Evolutionary conservation across 106 monocot genomes (phyloP).

Genomic region (Acanthochlamys bracteata): DNA sequence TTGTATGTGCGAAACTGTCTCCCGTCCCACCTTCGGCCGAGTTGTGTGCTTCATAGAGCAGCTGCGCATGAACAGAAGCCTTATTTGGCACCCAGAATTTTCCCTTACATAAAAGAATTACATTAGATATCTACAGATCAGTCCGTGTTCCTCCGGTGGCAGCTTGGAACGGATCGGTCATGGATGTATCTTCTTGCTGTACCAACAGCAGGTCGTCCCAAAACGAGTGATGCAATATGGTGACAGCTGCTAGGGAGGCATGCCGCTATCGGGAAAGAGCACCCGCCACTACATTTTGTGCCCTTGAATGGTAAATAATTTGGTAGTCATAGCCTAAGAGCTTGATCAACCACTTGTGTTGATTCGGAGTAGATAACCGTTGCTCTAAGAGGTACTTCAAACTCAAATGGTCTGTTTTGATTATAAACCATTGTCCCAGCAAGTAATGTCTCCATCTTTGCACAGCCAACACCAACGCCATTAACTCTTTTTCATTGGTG

Average conservation of each 20-base stretch:
- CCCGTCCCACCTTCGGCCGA: neutral
- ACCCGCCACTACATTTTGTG: neutral
- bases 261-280: neutral
- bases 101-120: neutral
- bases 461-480: neutral
- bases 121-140: too few species aligned
- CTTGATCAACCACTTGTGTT: neutral
- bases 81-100: neutral
- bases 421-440: neutral
- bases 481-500: neutral
- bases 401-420: neutral
- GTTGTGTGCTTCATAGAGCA: neutral
- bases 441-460: neutral
- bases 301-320: neutral
- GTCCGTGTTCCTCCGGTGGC: too few species aligned
- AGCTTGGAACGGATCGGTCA: too few species aligned
- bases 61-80: neutral
- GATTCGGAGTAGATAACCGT: neutral
- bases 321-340: neutral
- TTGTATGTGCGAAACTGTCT: neutral
- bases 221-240: too few species aligned
- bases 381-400: slow-evolving; percentile 3
- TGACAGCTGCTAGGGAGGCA: too few species aligned
- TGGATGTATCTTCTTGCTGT: too few species aligned
- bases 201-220: neutral